A percentile compares a stretch with the other conserved stretches of the same genome.
Evolutionary conservation across 2,329 filamentous ascomycete species (phyloP).

Genomic region (Thielaviopsis ethacetica): DNA sequence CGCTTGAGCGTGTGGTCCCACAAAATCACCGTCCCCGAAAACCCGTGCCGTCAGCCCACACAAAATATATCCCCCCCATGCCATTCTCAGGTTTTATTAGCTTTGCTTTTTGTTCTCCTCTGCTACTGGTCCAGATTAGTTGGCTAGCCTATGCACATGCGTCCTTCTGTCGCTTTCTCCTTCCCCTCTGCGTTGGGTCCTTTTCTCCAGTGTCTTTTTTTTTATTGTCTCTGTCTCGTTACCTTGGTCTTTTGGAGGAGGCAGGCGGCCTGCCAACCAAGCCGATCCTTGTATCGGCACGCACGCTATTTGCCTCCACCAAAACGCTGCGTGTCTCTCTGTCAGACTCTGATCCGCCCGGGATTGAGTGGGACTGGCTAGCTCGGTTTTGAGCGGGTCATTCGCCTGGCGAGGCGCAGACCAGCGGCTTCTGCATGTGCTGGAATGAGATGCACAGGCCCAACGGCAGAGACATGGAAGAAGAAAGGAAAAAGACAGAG

Average conservation of each 20-base stretch:
- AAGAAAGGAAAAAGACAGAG: not conserved
- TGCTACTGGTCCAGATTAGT: not conserved
- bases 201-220: not conserved
- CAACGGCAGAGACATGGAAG: no score
- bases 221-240: not conserved
- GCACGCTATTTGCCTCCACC: not conserved
- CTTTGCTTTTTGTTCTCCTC: not conserved
- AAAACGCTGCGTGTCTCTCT: not conserved
- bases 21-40: slow-evolving; percentile 6
- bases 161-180: not conserved
- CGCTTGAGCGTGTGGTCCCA: slow-evolving; percentile 6
- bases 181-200: not conserved
- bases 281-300: not conserved
- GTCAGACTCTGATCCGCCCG: not conserved
- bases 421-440: not conserved
- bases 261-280: not conserved
- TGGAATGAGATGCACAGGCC: not conserved
- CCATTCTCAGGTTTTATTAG: not conserved
- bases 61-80: not conserved
- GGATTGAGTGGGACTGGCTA: not conserved
- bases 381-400: not conserved
- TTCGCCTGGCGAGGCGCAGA: not conserved
- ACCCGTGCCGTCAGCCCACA: slow-evolving; percentile 3
- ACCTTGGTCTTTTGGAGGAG: not conserved
- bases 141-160: not conserved